A percentile compares a stretch with the other conserved stretches of the same genome.
Conservation (phyloP, 306 rosid genomes). For the Quercus engelmannii region DNA sequence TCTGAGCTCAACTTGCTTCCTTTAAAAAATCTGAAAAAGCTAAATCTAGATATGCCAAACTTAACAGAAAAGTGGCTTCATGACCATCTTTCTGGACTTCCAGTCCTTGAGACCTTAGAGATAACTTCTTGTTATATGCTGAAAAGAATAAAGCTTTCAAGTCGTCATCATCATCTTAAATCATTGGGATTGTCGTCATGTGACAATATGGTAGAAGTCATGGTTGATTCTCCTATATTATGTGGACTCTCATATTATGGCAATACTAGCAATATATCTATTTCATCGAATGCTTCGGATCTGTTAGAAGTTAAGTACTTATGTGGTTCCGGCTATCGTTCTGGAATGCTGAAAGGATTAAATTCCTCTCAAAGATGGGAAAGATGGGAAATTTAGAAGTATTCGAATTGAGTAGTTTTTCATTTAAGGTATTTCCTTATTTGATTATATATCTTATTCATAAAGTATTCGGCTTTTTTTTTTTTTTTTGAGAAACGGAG, state of each 20-base stretch:
- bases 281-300: constrained; percentile 1
- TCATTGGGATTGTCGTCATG: constrained; percentile 7
- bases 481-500: too few relatives aligned
- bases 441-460: too few relatives aligned
- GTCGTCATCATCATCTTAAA: constrained; percentile 7
- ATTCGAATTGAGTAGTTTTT: too few relatives aligned
- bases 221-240: constrained; percentile 25
- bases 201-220: constrained; percentile 4
- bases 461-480: too few relatives aligned
- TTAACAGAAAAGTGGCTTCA: constrained; percentile 20
- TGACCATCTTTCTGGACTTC: constrained; percentile 13
- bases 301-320: neutral
- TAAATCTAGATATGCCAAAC: neutral
- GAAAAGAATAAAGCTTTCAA: constrained; percentile 26
- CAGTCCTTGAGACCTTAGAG: constrained; percentile 26
- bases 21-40: constrained; percentile 11
- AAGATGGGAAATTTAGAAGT: too few relatives aligned
- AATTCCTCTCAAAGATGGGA: too few relatives aligned
- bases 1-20: neutral
- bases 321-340: too few relatives aligned
- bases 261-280: neutral
- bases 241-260: neutral
- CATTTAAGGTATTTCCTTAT: too few relatives aligned
- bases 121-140: constrained; percentile 15
- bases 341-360: neutral